Conservation (phyloP, 768 basidiomycete genomes). For the Amanita pallidorosea region DNA sequence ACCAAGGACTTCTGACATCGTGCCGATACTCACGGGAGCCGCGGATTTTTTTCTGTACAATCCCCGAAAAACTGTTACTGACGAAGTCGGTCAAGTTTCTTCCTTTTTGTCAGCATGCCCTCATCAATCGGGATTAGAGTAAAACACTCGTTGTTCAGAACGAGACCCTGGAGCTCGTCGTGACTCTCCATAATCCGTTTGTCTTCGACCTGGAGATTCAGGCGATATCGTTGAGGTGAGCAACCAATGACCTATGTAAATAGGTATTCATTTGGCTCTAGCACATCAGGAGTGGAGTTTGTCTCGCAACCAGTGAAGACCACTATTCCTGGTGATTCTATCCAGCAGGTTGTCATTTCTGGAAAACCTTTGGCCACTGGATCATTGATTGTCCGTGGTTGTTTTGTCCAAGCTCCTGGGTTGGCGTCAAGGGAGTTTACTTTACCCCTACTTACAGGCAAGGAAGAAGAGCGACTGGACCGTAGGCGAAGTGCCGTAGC, state of each 20-base stretch:
- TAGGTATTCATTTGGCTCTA: slow-evolving; percentile 19
- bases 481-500: slow-evolving; percentile 47
- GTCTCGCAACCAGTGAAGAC: slow-evolving; percentile 54
- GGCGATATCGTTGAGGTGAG: slow-evolving; percentile 70
- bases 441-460: slow-evolving; percentile 60
- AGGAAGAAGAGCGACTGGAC: slow-evolving; percentile 54
- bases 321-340: slow-evolving; percentile 61
- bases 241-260: not conserved
- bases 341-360: slow-evolving; percentile 61
- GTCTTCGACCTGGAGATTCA: slow-evolving; percentile 87
- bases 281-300: slow-evolving; percentile 75
- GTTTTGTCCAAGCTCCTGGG: slow-evolving; percentile 65
- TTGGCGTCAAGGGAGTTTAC: slow-evolving; percentile 63
- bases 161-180: slow-evolving; percentile 71
- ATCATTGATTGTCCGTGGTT: slow-evolving; percentile 63
- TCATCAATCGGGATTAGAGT: slow-evolving; percentile 22
- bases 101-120: not conserved
- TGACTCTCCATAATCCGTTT: slow-evolving; percentile 86
- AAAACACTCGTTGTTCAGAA: slow-evolving; percentile 68
- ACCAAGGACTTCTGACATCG: slow-evolving; percentile 24
- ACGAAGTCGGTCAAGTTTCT: slow-evolving; percentile 40
- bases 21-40: slow-evolving; percentile 43
- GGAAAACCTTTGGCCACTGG: slow-evolving; percentile 62
- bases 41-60: slow-evolving; percentile 89
- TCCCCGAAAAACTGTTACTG: slow-evolving; percentile 50